These are phyloP conservation scores for Cetradonia linearis DNA, from an alignment of 495 filamentous ascomycete genomes.

Conservation along the genomic window DNA sequence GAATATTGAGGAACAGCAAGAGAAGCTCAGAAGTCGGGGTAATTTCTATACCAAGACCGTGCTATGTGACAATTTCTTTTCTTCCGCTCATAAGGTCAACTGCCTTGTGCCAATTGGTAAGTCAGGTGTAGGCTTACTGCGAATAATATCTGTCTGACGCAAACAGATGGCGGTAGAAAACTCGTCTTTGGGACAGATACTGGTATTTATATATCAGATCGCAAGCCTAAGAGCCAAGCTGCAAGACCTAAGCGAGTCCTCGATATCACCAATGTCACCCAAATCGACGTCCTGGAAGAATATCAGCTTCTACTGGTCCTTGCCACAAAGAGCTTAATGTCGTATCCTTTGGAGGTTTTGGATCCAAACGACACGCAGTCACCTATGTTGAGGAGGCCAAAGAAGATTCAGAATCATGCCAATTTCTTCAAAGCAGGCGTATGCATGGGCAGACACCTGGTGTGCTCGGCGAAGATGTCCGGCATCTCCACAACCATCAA, in stretches of 20 bases:
- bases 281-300: conserved; percentile 92
- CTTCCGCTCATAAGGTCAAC: conserved; percentile 70
- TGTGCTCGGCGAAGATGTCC: conserved; percentile 87
- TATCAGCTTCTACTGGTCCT: conserved; percentile 87
- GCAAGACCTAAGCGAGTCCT: conserved; percentile 72
- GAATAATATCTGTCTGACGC: conserved; percentile 28
- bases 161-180: conserved; percentile 81
- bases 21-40: conserved; percentile 69
- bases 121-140: conserved; percentile 21
- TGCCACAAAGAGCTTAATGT: conserved; percentile 79
- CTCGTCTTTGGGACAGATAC: conserved; percentile 86
- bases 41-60: conserved; percentile 90
- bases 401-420: conserved; percentile 93
- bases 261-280: conserved; percentile 78
- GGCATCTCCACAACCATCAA: conserved; percentile 91
- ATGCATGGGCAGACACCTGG: conserved; percentile 84
- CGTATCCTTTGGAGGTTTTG: conserved; percentile 74
- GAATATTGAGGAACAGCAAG: conserved; percentile 82
- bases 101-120: conserved; percentile 82
- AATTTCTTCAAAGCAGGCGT: conserved; percentile 98
- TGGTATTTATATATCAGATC: conserved; percentile 84
- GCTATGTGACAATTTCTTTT: conserved; percentile 78
- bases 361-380: conserved; percentile 67
- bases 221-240: conserved; percentile 72
- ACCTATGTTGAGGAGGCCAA: conserved; percentile 69